Percentiles rank a stretch among this genome's conserved stretches.
Conservation (phyloP, 225 moss, liverwort and hornwort species). For the Marchantia paleacea region DNA sequence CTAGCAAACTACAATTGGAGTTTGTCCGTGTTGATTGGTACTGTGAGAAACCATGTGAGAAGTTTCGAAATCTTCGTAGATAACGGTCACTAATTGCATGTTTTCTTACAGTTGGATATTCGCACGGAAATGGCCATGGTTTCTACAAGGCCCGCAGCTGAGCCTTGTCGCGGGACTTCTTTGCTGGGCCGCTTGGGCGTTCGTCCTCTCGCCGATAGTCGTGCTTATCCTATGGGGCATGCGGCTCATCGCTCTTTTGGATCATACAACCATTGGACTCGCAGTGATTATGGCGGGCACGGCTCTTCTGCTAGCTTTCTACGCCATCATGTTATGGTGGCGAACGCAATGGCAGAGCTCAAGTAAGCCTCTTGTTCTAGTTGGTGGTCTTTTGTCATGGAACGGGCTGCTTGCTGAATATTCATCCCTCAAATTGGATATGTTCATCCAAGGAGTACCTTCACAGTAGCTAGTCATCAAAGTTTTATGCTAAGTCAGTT, state of each 20-base stretch:
- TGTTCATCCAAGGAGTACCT: no score
- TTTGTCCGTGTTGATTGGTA: neutral
- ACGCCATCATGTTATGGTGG: slow-evolving; percentile 99
- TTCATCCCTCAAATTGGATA: no score
- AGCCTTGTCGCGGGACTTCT: slow-evolving; percentile 79
- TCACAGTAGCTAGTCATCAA: no score
- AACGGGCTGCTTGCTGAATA: no score
- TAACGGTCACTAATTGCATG: neutral
- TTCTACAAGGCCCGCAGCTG: slow-evolving; percentile 77
- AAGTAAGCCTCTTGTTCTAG: slow-evolving; percentile 47
- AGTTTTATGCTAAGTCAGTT: no score
- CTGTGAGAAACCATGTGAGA: neutral
- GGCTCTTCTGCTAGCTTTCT: slow-evolving; percentile 92
- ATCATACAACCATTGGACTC: slow-evolving; percentile 92
- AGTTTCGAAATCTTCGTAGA: neutral
- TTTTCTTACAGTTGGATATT: slow-evolving; percentile 84
- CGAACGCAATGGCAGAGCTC: slow-evolving; percentile 99
- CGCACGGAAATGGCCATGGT: slow-evolving; percentile 96
- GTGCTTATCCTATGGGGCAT: slow-evolving; percentile 86
- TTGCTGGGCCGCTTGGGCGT: slow-evolving; percentile 75
- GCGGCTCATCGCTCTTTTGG: slow-evolving; percentile 67
- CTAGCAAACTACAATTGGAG: neutral
- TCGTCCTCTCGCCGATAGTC: slow-evolving; percentile 80
- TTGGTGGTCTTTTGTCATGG: no score
- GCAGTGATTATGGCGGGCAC: slow-evolving; percentile 99